These are phyloP conservation scores for Citrus unshiu DNA, from an alignment of 345 rosid species.

Conservation along the genomic window DNA sequence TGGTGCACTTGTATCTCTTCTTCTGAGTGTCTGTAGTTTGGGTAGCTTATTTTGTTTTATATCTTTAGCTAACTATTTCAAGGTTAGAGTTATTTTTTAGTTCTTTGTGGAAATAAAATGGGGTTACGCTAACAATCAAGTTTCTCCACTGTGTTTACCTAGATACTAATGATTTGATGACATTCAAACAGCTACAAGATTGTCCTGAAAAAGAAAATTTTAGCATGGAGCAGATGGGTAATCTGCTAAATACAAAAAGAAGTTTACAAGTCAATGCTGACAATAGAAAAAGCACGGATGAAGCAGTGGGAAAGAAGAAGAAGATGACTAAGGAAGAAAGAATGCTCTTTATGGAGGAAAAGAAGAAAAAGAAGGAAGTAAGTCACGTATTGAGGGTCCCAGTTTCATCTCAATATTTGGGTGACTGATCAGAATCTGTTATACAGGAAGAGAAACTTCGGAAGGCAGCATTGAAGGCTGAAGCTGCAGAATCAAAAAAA, in stretches of 20 bases:
- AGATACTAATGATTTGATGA: not conserved
- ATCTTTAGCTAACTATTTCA: not conserved
- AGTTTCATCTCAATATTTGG: constrained; percentile 2
- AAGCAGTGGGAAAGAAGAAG: constrained; percentile 40
- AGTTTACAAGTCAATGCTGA: constrained; percentile 19
- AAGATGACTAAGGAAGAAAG: constrained; percentile 55
- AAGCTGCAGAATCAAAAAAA: constrained; percentile 73
- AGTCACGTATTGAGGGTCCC: constrained; percentile 12
- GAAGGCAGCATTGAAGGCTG: constrained; percentile 76
- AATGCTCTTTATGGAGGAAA: constrained; percentile 55
- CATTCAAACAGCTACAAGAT: constrained; percentile 44
- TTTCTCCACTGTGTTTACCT: not conserved
- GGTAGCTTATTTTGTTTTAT: not conserved
- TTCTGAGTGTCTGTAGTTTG: constrained; percentile 1
- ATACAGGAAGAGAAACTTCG: constrained; percentile 76
- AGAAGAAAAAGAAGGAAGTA: constrained; percentile 74
- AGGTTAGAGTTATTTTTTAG: not conserved
- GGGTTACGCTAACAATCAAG: not conserved
- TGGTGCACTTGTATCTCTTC: not conserved
- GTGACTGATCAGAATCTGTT: constrained; percentile 21
- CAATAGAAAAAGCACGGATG: constrained; percentile 29
- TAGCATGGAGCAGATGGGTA: constrained; percentile 34
- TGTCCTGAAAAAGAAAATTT: constrained; percentile 51
- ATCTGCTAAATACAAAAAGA: constrained; percentile 19
- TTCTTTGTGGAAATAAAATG: not conserved